Conservation (phyloP, 2,329 filamentous ascomycete species). For the Phaeosphaeria sp. region DNA sequence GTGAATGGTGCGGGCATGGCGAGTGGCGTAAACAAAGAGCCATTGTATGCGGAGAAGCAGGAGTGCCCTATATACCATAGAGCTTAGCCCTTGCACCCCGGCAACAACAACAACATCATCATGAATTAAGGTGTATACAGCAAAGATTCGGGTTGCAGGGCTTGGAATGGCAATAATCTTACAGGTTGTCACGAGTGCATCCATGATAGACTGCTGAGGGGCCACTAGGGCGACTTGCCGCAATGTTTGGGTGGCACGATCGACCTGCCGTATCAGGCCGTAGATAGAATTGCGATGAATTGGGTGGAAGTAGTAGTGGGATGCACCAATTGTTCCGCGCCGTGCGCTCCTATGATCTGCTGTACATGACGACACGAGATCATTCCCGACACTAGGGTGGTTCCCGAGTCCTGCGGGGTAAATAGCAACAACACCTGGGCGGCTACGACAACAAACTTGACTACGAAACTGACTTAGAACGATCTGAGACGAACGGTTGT, state of each 20-base stretch:
- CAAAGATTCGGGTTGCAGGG: slow-evolving; percentile 15
- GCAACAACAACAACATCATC: slow-evolving; percentile 11
- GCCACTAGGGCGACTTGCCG: slow-evolving; percentile 16
- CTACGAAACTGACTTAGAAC: not conserved
- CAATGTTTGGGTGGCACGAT: slow-evolving; percentile 12
- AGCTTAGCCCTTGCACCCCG: slow-evolving; percentile 36
- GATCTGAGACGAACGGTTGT: not conserved
- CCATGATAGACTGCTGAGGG: slow-evolving; percentile 23
- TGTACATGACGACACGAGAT: not conserved
- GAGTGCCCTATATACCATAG: slow-evolving; percentile 39
- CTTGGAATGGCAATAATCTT: slow-evolving; percentile 32
- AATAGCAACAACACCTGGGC: slow-evolving; percentile 2
- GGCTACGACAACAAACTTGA: not conserved
- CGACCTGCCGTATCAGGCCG: slow-evolving; percentile 17
- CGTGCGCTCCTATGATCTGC: slow-evolving; percentile 10
- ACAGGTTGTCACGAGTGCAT: slow-evolving; percentile 40
- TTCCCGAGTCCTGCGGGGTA: slow-evolving; percentile 6
- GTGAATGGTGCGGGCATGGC: slow-evolving; percentile 32
- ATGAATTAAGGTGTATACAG: slow-evolving; percentile 10
- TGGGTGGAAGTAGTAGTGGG: slow-evolving; percentile 9
- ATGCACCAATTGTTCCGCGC: slow-evolving; percentile 10
- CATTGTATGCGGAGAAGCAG: slow-evolving; percentile 31
- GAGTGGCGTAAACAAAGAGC: slow-evolving; percentile 20
- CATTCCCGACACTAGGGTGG: slow-evolving; percentile 4
- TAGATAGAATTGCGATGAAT: slow-evolving; percentile 2